phyloP scores from a whole-genome alignment of 2,329 filamentous ascomycete species.

The Pseudocercospora macadamiae region DNA sequence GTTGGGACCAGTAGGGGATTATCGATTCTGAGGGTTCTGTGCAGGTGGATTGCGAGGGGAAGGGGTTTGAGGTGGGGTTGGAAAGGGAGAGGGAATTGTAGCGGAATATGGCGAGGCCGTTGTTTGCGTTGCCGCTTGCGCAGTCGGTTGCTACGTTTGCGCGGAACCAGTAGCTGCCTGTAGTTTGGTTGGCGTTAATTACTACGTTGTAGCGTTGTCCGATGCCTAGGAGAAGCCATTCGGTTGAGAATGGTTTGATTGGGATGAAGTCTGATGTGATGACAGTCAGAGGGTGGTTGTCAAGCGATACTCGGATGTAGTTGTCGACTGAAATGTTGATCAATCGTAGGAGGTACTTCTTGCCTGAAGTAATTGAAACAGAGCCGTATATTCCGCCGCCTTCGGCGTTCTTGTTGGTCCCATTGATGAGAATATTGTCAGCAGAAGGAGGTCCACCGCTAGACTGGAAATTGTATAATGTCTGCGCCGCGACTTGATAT shows the following conservation, averaged over 20 bases:
- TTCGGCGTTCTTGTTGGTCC: slow-evolving; percentile 34
- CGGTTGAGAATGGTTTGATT: slow-evolving; percentile 33
- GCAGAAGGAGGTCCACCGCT: slow-evolving; percentile 43
- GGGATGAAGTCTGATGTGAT: slow-evolving; percentile 43
- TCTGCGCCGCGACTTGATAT: too few species aligned
- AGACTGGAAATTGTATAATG: slow-evolving; percentile 34
- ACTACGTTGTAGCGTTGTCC: slow-evolving; percentile 47
- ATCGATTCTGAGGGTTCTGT: too few species aligned
- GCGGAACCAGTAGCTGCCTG: slow-evolving; percentile 41
- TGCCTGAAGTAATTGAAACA: slow-evolving; percentile 25
- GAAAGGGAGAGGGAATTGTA: too few species aligned
- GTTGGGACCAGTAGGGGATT: too few species aligned
- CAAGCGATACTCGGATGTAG: slow-evolving; percentile 45
- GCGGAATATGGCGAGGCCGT: too few species aligned
- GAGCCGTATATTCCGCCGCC: too few species aligned
- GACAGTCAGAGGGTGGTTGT: slow-evolving; percentile 38
- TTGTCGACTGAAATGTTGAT: slow-evolving; percentile 51
- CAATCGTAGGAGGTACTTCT: slow-evolving; percentile 48
- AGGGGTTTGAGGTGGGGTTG: too few species aligned
- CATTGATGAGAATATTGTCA: slow-evolving; percentile 43
- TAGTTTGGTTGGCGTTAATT: slow-evolving; percentile 39
- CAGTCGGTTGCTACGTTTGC: too few species aligned
- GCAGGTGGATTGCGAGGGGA: too few species aligned
- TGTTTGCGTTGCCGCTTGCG: too few species aligned
- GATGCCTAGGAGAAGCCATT: slow-evolving; percentile 38